Percentiles rank a stretch among this genome's conserved stretches.
Conservation (phyloP, 75 land plant genomes). For the Pinus tabuliformis region DNA sequence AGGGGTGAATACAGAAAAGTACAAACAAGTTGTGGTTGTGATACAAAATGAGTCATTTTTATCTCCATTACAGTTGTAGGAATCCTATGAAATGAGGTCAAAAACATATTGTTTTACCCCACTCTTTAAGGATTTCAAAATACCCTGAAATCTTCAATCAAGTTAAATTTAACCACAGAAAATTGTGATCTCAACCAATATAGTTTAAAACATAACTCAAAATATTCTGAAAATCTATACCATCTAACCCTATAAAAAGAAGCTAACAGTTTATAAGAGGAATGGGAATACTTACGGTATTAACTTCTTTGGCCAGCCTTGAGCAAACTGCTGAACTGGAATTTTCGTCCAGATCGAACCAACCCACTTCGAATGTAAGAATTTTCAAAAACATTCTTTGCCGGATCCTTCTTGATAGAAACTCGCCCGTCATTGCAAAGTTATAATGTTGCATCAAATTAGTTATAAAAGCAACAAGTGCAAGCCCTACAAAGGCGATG, state of each 20-base stretch:
- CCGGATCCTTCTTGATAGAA: conserved; percentile 22
- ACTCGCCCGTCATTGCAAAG: conserved; percentile 29
- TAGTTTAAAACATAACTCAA: not conserved
- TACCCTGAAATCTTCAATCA: no score
- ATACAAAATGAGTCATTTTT: no score
- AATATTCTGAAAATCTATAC: not conserved
- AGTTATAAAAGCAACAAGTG: conserved; percentile 11
- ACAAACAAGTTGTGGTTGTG: no score
- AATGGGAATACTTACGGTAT: conserved; percentile 6
- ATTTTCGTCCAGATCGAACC: conserved; percentile 33
- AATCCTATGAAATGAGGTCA: no score
- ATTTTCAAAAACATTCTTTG: conserved; percentile 20
- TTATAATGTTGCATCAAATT: conserved; percentile 31
- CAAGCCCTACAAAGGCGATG: not conserved
- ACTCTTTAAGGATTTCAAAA: no score
- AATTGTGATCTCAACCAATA: no score
- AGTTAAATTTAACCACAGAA: no score
- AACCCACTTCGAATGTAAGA: conserved; percentile 29
- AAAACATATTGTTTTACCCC: no score
- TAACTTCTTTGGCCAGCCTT: conserved; percentile 26
- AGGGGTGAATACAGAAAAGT: no score
- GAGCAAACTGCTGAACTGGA: conserved; percentile 28
- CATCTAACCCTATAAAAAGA: no score
- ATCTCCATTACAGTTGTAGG: no score
- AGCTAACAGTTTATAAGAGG: no score